Base-by-base conservation (phyloP, 169 alveolate species). In the Sarcocystis neurona region DNA sequence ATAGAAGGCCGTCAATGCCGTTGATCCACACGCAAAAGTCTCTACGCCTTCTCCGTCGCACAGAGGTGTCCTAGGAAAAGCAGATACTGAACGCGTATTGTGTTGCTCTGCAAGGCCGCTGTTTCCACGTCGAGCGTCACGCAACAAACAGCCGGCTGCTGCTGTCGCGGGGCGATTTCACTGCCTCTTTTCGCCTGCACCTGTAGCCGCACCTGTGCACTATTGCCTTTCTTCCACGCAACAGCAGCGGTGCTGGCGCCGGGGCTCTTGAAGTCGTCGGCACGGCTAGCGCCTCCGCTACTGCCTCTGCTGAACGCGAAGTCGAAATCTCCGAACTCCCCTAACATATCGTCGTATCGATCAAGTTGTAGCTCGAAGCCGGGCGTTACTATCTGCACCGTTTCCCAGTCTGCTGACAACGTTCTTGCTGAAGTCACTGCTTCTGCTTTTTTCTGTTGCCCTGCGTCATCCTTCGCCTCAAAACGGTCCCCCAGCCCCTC, bases 381-480 rank as follows among this genome's bases (percentile, higher is more conserved):
- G 48, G 48, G 48, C 32, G 47, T 68, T 18, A 72, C 34, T 8
- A 72, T 37, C 34, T 72, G 56, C 27, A 72, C 58, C 23, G 82
- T 72, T 39, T 72, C 58, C 89, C 89, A 84, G 74, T 84, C 85
- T n/a, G 46, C 66, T 18, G n/a, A 44, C 85, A 58, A 77, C 85
- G 68, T 44, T 46, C 53, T 6, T 32, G 32, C 53, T 15, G 20
- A n/a, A 15, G 32, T 23, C 50, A 18, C 53, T 39, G 15, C 53
- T 3, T 77, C 44, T 44, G 23, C 66, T 39, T 72, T 32, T 53
- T 10, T 53, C 32, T 72, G 39, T 30, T 39, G 32, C 0, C 32
- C 53, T 27, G 32, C 20, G 56, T 15, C 56, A 12, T 72, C 56
- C 50, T 72, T 46, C 32, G 18, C 77, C 32, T 63, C 18, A n/a